Conservation (phyloP, 768 basidiomycete species). For the Tylopilus rubrobrunneus region DNA sequence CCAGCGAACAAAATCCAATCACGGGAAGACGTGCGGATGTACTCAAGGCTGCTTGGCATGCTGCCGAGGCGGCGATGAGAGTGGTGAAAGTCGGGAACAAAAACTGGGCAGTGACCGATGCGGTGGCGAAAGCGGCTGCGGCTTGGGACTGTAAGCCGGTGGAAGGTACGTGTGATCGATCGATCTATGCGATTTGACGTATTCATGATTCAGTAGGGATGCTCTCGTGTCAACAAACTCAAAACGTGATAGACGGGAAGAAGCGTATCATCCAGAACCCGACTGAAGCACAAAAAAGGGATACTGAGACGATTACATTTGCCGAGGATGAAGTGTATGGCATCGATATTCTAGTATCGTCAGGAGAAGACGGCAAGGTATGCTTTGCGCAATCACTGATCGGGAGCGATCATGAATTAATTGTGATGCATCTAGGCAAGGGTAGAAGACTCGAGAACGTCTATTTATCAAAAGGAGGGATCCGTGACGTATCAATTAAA, state of each 20-base stretch:
- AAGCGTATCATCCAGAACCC: conserved; percentile 94
- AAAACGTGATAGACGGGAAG: conserved; percentile 94
- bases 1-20: conserved; percentile 65
- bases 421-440: conserved; percentile 61
- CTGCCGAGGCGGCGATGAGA: conserved; percentile 90
- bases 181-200: background rate
- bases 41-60: conserved; percentile 89
- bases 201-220: conserved; percentile 52
- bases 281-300: conserved; percentile 75
- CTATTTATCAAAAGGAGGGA: conserved; percentile 88
- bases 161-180: conserved; percentile 60
- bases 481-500: conserved; percentile 91
- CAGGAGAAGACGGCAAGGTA: conserved; percentile 90
- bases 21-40: conserved; percentile 89
- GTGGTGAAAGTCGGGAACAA: conserved; percentile 88
- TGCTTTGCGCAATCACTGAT: background rate
- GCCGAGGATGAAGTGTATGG: conserved; percentile 95
- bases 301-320: conserved; percentile 81
- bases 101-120: conserved; percentile 93
- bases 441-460: conserved; percentile 83
- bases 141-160: conserved; percentile 88
- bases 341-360: conserved; percentile 85
- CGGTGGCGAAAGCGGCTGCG: conserved; percentile 66
- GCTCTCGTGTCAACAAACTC: conserved; percentile 93
- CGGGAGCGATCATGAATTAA: background rate